These are phyloP conservation scores for Gyromitra esculenta DNA, from an alignment of 2,329 filamentous ascomycete species.

Conservation along the genomic window DNA sequence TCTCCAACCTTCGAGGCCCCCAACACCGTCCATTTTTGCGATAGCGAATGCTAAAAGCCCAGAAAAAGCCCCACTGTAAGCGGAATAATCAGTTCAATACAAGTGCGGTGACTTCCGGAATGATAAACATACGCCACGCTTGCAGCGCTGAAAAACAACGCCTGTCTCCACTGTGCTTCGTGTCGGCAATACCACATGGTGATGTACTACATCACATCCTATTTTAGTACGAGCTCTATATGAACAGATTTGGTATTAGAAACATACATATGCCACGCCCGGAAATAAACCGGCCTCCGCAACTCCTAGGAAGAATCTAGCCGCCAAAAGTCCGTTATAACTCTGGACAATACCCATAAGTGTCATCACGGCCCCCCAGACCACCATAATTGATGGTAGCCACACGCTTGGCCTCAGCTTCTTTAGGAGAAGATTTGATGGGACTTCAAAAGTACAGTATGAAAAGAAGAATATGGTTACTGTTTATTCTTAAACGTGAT, in stretches of 20 bases:
- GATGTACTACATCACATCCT: slow-evolving; percentile 63
- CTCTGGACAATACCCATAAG: slow-evolving; percentile 66
- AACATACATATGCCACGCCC: slow-evolving; percentile 63
- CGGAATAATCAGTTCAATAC: slow-evolving; percentile 75
- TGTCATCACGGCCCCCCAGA: slow-evolving; percentile 65
- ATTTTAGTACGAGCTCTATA: background rate
- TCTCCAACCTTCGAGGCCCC: slow-evolving; percentile 64
- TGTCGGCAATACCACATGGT: slow-evolving; percentile 70
- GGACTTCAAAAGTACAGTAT: slow-evolving; percentile 69
- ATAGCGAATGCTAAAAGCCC: slow-evolving; percentile 66
- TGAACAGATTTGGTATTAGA: background rate
- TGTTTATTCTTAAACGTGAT: background rate
- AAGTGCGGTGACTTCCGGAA: background rate
- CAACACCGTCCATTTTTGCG: slow-evolving; percentile 62
- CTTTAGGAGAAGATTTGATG: slow-evolving; percentile 63
- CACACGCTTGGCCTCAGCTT: slow-evolving; percentile 64
- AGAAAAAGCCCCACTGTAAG: slow-evolving; percentile 64
- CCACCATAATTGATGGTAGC: slow-evolving; percentile 65
- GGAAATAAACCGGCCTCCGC: slow-evolving; percentile 67
- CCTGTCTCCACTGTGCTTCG: slow-evolving; percentile 66
- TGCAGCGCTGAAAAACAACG: slow-evolving; percentile 63
- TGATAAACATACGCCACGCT: slow-evolving; percentile 58
- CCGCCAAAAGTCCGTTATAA: slow-evolving; percentile 65
- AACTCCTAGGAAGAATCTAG: slow-evolving; percentile 68
- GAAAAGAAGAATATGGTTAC: slow-evolving; percentile 60